Evolutionary conservation across 2,329 filamentous ascomycete species (phyloP).

Genomic region (Kalaharituber pfeilii): DNA sequence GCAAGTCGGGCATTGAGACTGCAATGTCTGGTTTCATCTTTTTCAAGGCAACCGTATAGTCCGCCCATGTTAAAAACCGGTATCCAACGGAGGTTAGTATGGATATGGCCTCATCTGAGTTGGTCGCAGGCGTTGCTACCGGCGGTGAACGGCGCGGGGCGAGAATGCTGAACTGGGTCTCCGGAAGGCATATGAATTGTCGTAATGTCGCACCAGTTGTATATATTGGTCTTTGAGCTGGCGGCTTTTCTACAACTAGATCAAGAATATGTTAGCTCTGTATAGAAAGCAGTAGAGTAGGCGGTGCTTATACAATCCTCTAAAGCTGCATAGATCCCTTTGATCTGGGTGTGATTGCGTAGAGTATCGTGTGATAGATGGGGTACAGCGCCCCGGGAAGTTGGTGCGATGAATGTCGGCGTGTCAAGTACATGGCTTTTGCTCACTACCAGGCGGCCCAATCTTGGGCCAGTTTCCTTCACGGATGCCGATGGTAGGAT

Average conservation of each 20-base stretch:
- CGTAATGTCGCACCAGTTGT: conserved; percentile 44
- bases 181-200: conserved; percentile 55
- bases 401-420: conserved; percentile 62
- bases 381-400: conserved; percentile 68
- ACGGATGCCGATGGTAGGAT: conserved; percentile 30
- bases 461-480: conserved; percentile 37
- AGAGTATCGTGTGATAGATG: conserved; percentile 81
- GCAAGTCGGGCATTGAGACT: conserved; percentile 59
- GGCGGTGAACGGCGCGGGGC: conserved; percentile 62
- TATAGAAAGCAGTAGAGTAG: conserved; percentile 9
- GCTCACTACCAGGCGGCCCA: conserved; percentile 48
- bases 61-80: conserved; percentile 46
- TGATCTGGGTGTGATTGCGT: conserved; percentile 43
- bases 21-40: conserved; percentile 63
- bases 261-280: not conserved
- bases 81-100: conserved; percentile 81
- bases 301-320: conserved; percentile 66
- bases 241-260: conserved; percentile 44
- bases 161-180: conserved; percentile 50
- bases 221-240: conserved; percentile 37
- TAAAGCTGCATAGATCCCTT: conserved; percentile 60
- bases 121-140: conserved; percentile 49
- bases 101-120: conserved; percentile 52
- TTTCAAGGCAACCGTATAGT: conserved; percentile 49
- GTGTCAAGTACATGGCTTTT: conserved; percentile 49